Conservation (phyloP, 331 rosid genomes). For the Pyrus hybrid region DNA sequence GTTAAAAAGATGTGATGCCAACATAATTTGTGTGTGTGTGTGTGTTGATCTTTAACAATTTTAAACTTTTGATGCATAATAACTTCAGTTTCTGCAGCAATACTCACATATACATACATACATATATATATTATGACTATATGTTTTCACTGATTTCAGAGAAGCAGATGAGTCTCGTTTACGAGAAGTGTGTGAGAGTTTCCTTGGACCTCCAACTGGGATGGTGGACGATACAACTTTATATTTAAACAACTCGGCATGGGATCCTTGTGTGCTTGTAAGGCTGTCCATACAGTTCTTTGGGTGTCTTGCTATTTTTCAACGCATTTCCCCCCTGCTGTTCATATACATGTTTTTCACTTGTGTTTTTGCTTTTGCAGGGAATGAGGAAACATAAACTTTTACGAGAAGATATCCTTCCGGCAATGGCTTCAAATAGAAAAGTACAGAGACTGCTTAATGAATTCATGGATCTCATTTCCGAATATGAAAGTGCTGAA, state of each 20-base stretch:
- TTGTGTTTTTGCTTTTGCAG: conserved; percentile 32
- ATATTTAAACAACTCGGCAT: conserved; percentile 52
- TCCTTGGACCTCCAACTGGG: conserved; percentile 99
- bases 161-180: conserved; percentile 97
- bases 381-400: conserved; percentile 94
- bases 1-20: not conserved
- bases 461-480: conserved; percentile 87
- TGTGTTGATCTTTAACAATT: not conserved
- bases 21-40: not conserved
- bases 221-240: conserved; percentile 60
- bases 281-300: conserved; percentile 19
- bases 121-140: not conserved
- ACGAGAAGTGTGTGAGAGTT: conserved; percentile 91
- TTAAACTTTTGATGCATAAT: not conserved
- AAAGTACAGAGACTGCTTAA: conserved; percentile 93
- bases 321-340: not conserved
- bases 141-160: conserved; percentile 38
- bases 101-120: too few relatives aligned
- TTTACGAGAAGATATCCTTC: conserved; percentile 88
- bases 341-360: not conserved
- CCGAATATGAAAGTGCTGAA: conserved; percentile 59
- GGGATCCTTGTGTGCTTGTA: conserved; percentile 97
- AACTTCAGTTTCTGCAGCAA: not conserved
- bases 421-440: conserved; percentile 95
- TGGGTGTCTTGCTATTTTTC: not conserved